Percentiles rank a stretch among this genome's conserved stretches.
Conservation (phyloP, 306 rosid species). For the Quillaja saponaria region DNA sequence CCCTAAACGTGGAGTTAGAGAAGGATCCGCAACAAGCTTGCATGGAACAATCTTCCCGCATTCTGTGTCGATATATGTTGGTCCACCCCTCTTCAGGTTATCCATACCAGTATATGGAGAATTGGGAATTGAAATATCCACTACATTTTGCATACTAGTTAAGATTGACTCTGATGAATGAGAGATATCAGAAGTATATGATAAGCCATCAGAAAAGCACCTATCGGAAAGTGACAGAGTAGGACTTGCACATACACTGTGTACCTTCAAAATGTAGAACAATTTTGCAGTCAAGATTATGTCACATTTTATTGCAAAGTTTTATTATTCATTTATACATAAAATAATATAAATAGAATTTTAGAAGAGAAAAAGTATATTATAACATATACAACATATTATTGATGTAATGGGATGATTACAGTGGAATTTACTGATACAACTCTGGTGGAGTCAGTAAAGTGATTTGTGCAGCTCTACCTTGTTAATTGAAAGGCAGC, state of each 20-base stretch:
- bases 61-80: constrained; percentile 32
- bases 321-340: background rate
- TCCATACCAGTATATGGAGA: constrained; percentile 54
- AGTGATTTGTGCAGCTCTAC: background rate
- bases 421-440: background rate
- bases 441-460: constrained; percentile 2
- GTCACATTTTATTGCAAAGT: constrained; percentile 23
- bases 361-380: constrained; percentile 7
- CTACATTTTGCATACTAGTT: constrained; percentile 41
- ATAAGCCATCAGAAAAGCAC: constrained; percentile 78
- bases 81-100: constrained; percentile 36
- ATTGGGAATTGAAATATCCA: constrained; percentile 47
- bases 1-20: constrained; percentile 38
- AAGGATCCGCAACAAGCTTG: constrained; percentile 34
- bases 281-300: constrained; percentile 25
- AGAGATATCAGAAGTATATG: constrained; percentile 55
- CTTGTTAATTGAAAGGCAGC: constrained; percentile 9
- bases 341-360: background rate
- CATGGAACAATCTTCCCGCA: constrained; percentile 38
- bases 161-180: constrained; percentile 48
- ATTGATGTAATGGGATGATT: background rate
- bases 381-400: background rate
- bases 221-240: constrained; percentile 70
- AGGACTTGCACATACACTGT: constrained; percentile 75
- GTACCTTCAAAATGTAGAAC: constrained; percentile 56